Evolutionary conservation across 148 eudicot species (phyloP), one percentile per base, ranked within the genome.

Genomic region (Arctostaphylos glauca): DNA sequence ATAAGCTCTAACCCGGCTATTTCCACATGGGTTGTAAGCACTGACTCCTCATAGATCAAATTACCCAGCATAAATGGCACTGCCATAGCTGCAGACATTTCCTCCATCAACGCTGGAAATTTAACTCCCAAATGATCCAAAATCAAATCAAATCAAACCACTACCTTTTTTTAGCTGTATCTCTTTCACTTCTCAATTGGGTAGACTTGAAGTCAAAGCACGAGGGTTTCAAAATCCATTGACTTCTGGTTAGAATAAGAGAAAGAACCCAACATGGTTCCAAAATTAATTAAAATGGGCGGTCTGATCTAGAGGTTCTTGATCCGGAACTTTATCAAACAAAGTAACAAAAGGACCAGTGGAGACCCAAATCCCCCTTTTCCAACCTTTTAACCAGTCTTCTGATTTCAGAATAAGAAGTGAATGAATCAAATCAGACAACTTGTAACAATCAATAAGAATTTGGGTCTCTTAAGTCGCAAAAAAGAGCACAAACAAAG

Each of bases 41-140:
- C 75, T 21, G 87, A 82, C 64, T 87, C 90, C 74, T 88, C 90
- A 77, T 83, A 82, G 44, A 87, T 77, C 77, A 86, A 82, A 55
- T 81, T 79, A 80, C 87, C 90, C 79, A 86, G 79, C 78, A 86
- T 80, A 91, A 86, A 86, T 48, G 88, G 86, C 85, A 86, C 76
- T 46, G 79, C 78, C 76, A 74, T 62, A 21, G 83, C 80, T 64
- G 79, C 43, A 44, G 83, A 86, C 38, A 82, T 76, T 38, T 83
- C 85, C 46, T 91, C 84, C 73, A 89, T 82, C 74, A 78, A 81
- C 73, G 1, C 38, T 31, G 38, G 38, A 31, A 31, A 58, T 66
- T 4, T 12, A 31, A 41, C 71, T 16, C 13, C 44, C 44, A 66
- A 66, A 25, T 25, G 41, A 64, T 71, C 82, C 82, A 82, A 31